Evolutionary conservation across 768 basidiomycete genomes (phyloP).

Genomic region (Tulasnella sp.): DNA sequence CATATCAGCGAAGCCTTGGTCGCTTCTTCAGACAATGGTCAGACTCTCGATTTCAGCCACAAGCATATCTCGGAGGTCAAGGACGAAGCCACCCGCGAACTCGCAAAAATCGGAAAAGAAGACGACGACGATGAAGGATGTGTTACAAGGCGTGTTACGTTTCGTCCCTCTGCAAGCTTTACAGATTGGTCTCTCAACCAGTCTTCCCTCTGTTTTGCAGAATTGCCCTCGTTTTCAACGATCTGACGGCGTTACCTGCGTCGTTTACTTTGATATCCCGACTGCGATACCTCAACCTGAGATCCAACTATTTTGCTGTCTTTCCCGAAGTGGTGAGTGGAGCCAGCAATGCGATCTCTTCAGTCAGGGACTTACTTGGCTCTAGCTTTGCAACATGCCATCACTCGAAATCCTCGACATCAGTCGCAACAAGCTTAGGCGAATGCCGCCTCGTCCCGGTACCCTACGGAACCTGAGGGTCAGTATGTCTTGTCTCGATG

Average conservation of each 20-base stretch:
- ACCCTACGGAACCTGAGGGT: conserved; percentile 66
- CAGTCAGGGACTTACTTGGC: not conserved
- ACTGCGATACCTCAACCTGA: conserved; percentile 77
- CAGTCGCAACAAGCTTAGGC: conserved; percentile 80
- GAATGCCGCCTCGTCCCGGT: conserved; percentile 69
- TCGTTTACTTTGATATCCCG: conserved; percentile 61
- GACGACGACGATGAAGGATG: conserved; percentile 34
- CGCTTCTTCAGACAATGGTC: conserved; percentile 62
- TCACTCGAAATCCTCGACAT: conserved; percentile 91
- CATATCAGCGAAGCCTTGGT: conserved; percentile 54
- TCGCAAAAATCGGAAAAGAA: conserved; percentile 49
- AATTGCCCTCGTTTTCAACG: conserved; percentile 79
- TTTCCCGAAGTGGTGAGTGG: conserved; percentile 79
- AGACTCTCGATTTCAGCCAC: conserved; percentile 76
- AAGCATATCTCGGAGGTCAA: conserved; percentile 66
- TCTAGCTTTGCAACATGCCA: conserved; percentile 68
- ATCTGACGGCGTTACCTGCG: conserved; percentile 61
- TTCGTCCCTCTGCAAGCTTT: not conserved
- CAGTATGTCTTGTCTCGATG: conserved; percentile 18
- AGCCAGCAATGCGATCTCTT: not conserved
- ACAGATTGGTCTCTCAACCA: not conserved
- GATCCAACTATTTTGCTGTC: conserved; percentile 65
- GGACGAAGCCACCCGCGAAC: conserved; percentile 59
- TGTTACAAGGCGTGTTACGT: conserved; percentile 19
- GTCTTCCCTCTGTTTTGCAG: conserved; percentile 29